phyloP scores from a whole-genome alignment of 2,329 filamentous ascomycete genomes.

The Diaporthe ampelina region DNA sequence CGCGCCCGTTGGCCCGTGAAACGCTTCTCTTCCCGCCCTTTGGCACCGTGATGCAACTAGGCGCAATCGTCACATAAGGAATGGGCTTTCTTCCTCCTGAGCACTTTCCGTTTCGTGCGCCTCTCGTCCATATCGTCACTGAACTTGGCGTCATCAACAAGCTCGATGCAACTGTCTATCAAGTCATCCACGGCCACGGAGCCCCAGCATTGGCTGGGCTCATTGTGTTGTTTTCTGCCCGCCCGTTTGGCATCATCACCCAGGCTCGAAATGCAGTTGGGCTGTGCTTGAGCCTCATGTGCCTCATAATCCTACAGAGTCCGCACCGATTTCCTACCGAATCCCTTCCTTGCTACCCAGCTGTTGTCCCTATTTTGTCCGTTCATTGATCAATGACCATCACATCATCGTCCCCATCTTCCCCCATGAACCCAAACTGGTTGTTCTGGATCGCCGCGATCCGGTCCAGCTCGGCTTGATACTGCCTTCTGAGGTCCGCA shows the following conservation, averaged over 20 bases:
- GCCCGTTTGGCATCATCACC: constrained; percentile 37
- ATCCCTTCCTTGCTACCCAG: constrained; percentile 24
- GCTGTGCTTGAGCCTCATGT: constrained; percentile 17
- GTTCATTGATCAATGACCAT: constrained; percentile 54
- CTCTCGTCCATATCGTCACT: too few species aligned
- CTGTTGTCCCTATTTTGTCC: constrained; percentile 53
- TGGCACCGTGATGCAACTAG: background rate
- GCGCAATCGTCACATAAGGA: background rate
- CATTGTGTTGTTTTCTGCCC: background rate
- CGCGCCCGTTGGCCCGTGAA: too few species aligned
- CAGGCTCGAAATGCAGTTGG: constrained; percentile 22
- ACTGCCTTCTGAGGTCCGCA: constrained; percentile 88
- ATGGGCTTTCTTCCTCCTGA: background rate
- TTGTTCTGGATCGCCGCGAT: constrained; percentile 90
- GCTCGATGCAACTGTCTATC: constrained; percentile 23
- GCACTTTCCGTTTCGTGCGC: background rate
- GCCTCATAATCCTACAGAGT: constrained; percentile 34
- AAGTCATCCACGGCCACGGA: constrained; percentile 9
- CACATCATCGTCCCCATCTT: constrained; percentile 60
- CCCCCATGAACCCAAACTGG: constrained; percentile 80
- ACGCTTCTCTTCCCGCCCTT: too few species aligned
- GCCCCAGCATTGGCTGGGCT: background rate
- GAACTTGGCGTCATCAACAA: background rate
- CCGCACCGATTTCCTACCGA: constrained; percentile 39
- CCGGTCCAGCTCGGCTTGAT: constrained; percentile 90